A percentile compares a stretch with the other conserved stretches of the same genome.
These are phyloP conservation scores for Apiospora hydei DNA, from an alignment of 2,329 filamentous ascomycete species.

Conservation along the genomic window DNA sequence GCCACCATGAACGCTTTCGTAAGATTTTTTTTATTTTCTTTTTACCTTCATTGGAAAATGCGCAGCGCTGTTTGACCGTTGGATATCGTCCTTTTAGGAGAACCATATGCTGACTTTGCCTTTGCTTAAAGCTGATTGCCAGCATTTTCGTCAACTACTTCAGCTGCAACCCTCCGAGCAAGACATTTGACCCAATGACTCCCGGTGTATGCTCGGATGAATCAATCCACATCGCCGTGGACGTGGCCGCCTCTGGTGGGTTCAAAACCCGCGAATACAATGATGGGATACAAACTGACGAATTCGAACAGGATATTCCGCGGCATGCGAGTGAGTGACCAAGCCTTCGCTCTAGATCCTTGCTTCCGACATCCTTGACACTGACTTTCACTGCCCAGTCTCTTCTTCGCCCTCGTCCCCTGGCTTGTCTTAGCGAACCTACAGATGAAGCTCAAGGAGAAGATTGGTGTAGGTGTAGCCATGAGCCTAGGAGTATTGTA, in stretches of 20 bases:
- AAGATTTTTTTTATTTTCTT: constrained; percentile 36
- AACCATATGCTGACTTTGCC: constrained; percentile 24
- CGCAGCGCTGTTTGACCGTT: constrained; percentile 38
- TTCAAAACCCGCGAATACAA: not conserved
- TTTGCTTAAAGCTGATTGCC: not conserved
- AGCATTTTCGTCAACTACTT: constrained; percentile 26
- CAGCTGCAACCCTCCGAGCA: constrained; percentile 29
- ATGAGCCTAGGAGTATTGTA: constrained; percentile 42
- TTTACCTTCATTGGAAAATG: constrained; percentile 11
- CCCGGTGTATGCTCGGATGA: constrained; percentile 32
- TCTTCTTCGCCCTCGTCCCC: constrained; percentile 39
- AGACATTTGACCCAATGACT: constrained; percentile 26
- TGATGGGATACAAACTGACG: not conserved
- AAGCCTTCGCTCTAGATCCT: constrained; percentile 38
- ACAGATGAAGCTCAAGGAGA: constrained; percentile 40
- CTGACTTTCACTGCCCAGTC: constrained; percentile 36
- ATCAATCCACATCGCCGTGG: not conserved
- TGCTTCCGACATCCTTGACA: constrained; percentile 20
- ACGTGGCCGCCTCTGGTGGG: not conserved
- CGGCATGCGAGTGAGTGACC: not conserved
- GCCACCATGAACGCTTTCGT: constrained; percentile 37
- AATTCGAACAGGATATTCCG: not conserved
- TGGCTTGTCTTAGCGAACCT: constrained; percentile 42
- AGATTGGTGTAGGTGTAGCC: constrained; percentile 40
- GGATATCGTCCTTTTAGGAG: constrained; percentile 37